phyloP scores from a whole-genome alignment of 495 filamentous ascomycete genomes.

The Terfezia boudieri region DNA sequence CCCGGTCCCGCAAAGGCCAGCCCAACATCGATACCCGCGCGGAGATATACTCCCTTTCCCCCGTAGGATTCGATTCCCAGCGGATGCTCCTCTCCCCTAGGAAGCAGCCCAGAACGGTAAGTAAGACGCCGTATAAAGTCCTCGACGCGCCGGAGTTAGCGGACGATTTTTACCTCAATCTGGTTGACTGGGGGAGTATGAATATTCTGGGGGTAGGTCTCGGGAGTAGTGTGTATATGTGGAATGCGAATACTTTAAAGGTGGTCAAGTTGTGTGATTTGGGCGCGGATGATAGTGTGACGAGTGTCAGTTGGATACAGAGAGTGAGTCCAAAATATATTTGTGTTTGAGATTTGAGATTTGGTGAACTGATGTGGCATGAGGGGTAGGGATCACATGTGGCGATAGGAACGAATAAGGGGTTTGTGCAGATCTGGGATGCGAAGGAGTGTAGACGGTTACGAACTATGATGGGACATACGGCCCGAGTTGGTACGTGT shows the following conservation, averaged over 20 bases:
- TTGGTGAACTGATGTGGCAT: background rate
- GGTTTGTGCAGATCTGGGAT: constrained; percentile 94
- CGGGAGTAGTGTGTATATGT: constrained; percentile 93
- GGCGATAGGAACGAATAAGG: constrained; percentile 80
- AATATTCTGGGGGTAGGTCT: constrained; percentile 84
- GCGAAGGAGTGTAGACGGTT: constrained; percentile 62
- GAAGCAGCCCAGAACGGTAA: constrained; percentile 68
- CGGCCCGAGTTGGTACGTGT: constrained; percentile 48
- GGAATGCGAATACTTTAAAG: constrained; percentile 67
- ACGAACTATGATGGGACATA: constrained; percentile 90
- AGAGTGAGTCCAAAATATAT: constrained; percentile 22
- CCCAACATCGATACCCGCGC: constrained; percentile 60
- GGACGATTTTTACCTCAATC: constrained; percentile 91
- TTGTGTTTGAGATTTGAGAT: constrained; percentile 1
- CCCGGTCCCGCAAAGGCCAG: constrained; percentile 59
- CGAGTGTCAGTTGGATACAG: constrained; percentile 95
- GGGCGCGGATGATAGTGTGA: constrained; percentile 67
- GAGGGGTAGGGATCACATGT: constrained; percentile 59
- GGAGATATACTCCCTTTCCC: constrained; percentile 82
- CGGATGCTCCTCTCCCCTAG: constrained; percentile 74
- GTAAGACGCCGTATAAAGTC: constrained; percentile 94
- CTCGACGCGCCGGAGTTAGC: constrained; percentile 87
- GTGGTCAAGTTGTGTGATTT: constrained; percentile 88
- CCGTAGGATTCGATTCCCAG: constrained; percentile 73
- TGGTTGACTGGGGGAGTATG: constrained; percentile 95